Percentiles rank a stretch among this genome's conserved stretches.
Evolutionary conservation across 139 green algal genomes (phyloP).

Genomic region (Chara braunii): DNA sequence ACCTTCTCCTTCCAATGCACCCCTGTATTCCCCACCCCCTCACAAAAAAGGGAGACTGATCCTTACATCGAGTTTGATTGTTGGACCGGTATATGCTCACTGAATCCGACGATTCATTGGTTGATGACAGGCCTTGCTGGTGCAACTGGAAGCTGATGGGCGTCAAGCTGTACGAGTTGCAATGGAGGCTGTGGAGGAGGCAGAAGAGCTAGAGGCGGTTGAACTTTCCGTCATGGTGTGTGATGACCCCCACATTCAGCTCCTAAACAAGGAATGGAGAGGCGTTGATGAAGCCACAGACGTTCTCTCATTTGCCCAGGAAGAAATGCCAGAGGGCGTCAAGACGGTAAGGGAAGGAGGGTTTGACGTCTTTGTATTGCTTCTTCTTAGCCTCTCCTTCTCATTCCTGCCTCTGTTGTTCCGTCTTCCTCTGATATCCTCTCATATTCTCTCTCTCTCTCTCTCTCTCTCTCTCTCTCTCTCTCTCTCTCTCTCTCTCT

Average conservation of each 20-base stretch:
- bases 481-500: too few relatives aligned
- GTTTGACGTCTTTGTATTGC: neutral
- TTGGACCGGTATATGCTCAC: too few relatives aligned
- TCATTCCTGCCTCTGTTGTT: too few relatives aligned
- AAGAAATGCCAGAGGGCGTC: conserved; percentile 39
- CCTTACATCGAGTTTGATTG: too few relatives aligned
- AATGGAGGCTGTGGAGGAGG: conserved; percentile 26
- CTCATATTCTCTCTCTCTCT: too few relatives aligned
- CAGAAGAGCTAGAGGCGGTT: conserved; percentile 7
- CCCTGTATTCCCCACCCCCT: too few relatives aligned
- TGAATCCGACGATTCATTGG: too few relatives aligned
- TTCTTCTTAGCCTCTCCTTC: too few relatives aligned
- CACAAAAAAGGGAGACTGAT: too few relatives aligned
- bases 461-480: too few relatives aligned
- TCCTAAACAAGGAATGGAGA: conserved; percentile 71
- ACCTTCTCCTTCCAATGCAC: too few relatives aligned
- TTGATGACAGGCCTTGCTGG: conserved; percentile 19
- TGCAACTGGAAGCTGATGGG: conserved; percentile 18
- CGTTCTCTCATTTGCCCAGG: conserved; percentile 86
- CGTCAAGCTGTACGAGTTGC: neutral
- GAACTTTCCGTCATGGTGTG: conserved; percentile 36
- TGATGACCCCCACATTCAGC: conserved; percentile 27
- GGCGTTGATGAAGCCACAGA: conserved; percentile 74
- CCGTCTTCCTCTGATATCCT: too few relatives aligned
- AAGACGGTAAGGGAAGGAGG: conserved; percentile 2